A percentile compares a stretch with the other conserved stretches of the same genome.
These are phyloP conservation scores for Hysterium pulicare DNA, from an alignment of 2,329 filamentous ascomycete species.

Conservation along the genomic window DNA sequence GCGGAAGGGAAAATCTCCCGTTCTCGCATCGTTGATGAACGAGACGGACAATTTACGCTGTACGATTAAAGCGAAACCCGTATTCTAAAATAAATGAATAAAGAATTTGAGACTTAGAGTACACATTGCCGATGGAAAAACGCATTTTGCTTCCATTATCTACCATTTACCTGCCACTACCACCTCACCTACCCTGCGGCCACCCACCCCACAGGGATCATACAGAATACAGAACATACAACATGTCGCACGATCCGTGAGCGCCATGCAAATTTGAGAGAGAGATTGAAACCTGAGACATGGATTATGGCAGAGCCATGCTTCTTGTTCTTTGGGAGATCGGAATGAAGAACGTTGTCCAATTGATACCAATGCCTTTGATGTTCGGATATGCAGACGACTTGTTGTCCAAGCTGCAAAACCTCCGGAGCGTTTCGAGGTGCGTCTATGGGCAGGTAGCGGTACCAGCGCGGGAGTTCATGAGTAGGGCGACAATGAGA, in stretches of 20 bases:
- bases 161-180: constrained; percentile 7
- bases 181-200: background rate
- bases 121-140: constrained; percentile 1
- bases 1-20: too few species aligned
- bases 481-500: constrained; percentile 95
- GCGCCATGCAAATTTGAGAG: constrained; percentile 24
- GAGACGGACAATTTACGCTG: too few species aligned
- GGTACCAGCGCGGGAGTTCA: constrained; percentile 81
- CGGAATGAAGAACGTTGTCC: constrained; percentile 8
- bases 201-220: constrained; percentile 17
- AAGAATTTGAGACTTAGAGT: constrained; percentile 3
- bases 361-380: constrained; percentile 15
- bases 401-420: constrained; percentile 29
- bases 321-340: too few species aligned
- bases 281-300: constrained; percentile 5
- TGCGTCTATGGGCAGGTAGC: constrained; percentile 14
- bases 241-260: constrained; percentile 22
- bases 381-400: constrained; percentile 21
- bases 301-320: too few species aligned
- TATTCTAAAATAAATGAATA: too few species aligned
- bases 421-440: constrained; percentile 7
- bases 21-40: too few species aligned
- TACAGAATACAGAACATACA: constrained; percentile 31
- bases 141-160: constrained; percentile 27
- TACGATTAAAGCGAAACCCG: too few species aligned